Evolutionary conservation across 2,329 filamentous ascomycete species (phyloP), one percentile per base, ranked within the genome.

Genomic region (Endocalyx cinctus): DNA sequence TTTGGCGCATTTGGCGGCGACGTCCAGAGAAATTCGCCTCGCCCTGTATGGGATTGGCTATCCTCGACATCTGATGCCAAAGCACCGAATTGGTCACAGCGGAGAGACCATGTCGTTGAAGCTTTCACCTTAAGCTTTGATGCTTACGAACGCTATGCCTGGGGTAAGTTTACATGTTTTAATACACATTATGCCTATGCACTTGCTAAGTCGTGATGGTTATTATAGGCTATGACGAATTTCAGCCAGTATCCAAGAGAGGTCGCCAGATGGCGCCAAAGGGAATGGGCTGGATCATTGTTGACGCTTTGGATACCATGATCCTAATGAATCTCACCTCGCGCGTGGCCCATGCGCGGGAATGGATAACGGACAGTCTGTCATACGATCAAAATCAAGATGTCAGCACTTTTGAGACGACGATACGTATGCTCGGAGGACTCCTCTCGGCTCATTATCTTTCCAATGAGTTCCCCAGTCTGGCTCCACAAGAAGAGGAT

Each of bases 241-340:
- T 85, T 57, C 79, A 87, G 49, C 92, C 92, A 2, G 64, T 90
- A 17, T 79, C 84, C 5, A 92, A 92, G 57, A 78, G 66, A 13
- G 86, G 87, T 31, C 72, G 70, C 32, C 80, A 92, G 50, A 97
- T 98, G 90, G 81, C 87, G 6, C 74, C 83, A 4, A 80, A 87
- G 42, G 92, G 90, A 17, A 73, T 98, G 62, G 92, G 92, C 18
- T 98, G 94, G 92, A 97, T 97, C 52, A 96, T 98, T 42, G 83
- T 98, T 37, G 92, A 98, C 64, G 81, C 90, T 10, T 69, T 98
- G 43, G 92, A 98, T 60, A 98, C 92, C 1, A 77, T 97, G 72
- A 98, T 98, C 67, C 70, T 98, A 41, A 98, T 98, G 92, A 97
- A 97, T 59, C 71, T 95, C 45, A 97, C 90, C 11, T 84, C 79